Evolutionary conservation across 2,329 filamentous ascomycete species (phyloP).

Genomic region (Botrytis galanthina): DNA sequence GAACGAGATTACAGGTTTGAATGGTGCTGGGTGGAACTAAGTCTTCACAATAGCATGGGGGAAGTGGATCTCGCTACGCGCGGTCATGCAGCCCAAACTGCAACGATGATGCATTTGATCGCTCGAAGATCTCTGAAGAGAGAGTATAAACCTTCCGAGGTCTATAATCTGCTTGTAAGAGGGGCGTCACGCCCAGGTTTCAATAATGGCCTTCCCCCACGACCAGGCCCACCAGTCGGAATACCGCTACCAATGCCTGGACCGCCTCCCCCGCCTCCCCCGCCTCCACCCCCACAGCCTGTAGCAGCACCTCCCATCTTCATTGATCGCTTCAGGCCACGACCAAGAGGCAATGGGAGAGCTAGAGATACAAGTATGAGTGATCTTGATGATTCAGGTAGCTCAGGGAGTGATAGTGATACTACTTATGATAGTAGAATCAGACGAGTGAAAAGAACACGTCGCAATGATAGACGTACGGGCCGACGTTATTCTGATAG

Average conservation of each 20-base stretch:
- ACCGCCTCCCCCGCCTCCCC: neutral
- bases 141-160: conserved; percentile 21
- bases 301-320: neutral
- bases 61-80: neutral
- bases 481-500: neutral
- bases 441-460: neutral
- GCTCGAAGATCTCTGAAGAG: conserved; percentile 24
- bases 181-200: neutral
- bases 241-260: neutral
- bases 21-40: conserved; percentile 31
- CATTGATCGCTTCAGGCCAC: neutral
- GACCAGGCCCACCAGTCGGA: neutral
- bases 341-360: neutral
- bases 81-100: neutral
- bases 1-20: conserved; percentile 31
- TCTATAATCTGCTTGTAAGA: conserved; percentile 22
- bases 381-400: neutral
- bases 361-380: too few relatives aligned
- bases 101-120: conserved; percentile 28
- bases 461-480: conserved; percentile 8
- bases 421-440: conserved; percentile 15
- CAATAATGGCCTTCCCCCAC: neutral
- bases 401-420: conserved; percentile 19
- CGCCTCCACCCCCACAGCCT: neutral
- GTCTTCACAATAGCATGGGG: conserved; percentile 22